Base-by-base conservation (phyloP, 352 stramenopile species). In the Phytophthora tubulina region DNA sequence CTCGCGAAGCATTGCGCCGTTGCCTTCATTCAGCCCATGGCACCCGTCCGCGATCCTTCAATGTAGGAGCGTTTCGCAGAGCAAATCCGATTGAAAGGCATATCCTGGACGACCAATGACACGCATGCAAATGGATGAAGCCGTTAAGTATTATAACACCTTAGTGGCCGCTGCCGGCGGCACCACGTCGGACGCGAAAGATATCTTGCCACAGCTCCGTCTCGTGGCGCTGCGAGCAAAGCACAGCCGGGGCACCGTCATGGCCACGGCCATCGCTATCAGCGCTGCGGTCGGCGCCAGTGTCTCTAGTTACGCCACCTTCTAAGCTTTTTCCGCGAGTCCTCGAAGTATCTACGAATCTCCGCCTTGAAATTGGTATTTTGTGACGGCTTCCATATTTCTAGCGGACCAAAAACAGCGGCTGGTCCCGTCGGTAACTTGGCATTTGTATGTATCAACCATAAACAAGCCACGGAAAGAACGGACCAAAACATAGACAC, bases 321-420 rank as follows among this genome's bases (percentile, higher is more conserved):
- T 70, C 62, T 63, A 32, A 21, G 52, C 62, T 58, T 70, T 58
- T 70, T 53, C 38, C 35, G 33, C 46, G n/a, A 2, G 21, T 27
- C 21, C 21, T 36, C 27, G 46, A 44, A 33, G 35, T 42, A 11
- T 21, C 17, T 27, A 14, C 3, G 50, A 68, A 69, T 69, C 61
- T 63, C 41, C 42, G 46, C 36, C 46, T 48, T 21, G 6, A 53
- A 63, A 54, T 54, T 42, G 45, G 45, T 55, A 35, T 61, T 62
- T 54, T 49, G 59, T 70, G 48, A 48, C 42, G 50, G 49, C 49
- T 73, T 69, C 69, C n/a, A 69, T 74, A 67, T 77, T 77, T 70
- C 44, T 15, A 4, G 13, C 13, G 32, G 49, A 35, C 38, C 48
- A 45, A 52, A 41, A 17, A 17, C 21, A 14, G 41, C 32, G 6